These are phyloP conservation scores for Trypanosomatidae sp. DNA, from an alignment of 208 protist genomes.

Conservation along the genomic window DNA sequence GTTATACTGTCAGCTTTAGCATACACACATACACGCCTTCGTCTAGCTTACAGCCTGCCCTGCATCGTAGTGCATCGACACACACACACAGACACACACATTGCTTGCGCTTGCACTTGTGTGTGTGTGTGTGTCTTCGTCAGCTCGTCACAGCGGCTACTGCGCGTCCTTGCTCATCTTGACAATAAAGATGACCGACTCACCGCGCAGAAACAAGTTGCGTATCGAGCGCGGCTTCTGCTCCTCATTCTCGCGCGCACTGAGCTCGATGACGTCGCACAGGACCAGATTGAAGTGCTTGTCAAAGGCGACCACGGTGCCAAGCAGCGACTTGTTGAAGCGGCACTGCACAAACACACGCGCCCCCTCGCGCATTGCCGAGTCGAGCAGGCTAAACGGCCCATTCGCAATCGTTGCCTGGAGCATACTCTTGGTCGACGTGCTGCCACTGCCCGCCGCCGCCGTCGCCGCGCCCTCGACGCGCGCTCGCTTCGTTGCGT, in stretches of 20 bases:
- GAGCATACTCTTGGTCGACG: slow-evolving; percentile 45
- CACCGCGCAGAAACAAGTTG: slow-evolving; percentile 99
- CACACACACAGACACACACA: no score
- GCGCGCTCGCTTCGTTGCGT: no score
- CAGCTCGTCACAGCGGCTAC: no score
- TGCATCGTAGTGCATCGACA: no score
- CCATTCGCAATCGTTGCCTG: slow-evolving; percentile 44
- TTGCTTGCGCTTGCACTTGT: no score
- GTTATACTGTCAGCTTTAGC: no score
- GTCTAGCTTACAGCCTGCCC: no score
- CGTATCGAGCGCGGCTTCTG: slow-evolving; percentile 91
- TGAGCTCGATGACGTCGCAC: slow-evolving; percentile 66
- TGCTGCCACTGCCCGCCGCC: no score
- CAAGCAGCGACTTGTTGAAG: slow-evolving; percentile 99
- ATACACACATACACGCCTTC: no score
- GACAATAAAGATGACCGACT: slow-evolving; percentile 98
- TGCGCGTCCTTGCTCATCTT: slow-evolving; percentile 45
- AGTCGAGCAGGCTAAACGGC: slow-evolving; percentile 71
- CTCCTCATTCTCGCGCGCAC: slow-evolving; percentile 87
- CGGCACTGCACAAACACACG: slow-evolving; percentile 98
- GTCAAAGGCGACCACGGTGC: slow-evolving; percentile 98
- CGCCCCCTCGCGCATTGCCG: slow-evolving; percentile 56
- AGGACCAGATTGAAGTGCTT: slow-evolving; percentile 99
- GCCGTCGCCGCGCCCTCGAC: no score
- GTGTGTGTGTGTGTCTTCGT: no score